Percentiles rank a stretch among this genome's conserved stretches.
Conservation (phyloP, 2,329 filamentous ascomycete genomes). For the Fusarium mundagurra region DNA sequence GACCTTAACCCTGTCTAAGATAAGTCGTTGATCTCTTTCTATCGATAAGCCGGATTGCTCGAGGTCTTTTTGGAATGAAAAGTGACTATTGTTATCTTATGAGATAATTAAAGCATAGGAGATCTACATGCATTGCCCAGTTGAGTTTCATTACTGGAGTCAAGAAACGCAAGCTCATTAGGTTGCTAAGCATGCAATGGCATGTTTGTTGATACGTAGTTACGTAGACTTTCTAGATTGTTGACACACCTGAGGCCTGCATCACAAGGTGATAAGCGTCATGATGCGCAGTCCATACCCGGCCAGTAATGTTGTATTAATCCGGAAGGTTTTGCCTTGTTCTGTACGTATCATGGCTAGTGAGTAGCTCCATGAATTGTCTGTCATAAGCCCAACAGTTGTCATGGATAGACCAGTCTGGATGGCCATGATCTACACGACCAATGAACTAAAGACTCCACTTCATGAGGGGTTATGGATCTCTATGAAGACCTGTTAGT, state of each 20-base stretch:
- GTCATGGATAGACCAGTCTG: not conserved
- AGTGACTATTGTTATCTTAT: not conserved
- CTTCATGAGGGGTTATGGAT: not conserved
- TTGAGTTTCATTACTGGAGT: not conserved
- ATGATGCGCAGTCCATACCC: not conserved
- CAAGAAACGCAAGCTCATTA: not conserved
- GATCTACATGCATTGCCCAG: not conserved
- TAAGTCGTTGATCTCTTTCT: not conserved
- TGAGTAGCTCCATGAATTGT: not conserved
- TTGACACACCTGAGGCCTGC: not conserved
- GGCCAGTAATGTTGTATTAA: not conserved
- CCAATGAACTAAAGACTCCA: not conserved
- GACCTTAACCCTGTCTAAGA: not conserved
- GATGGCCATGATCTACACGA: constrained; percentile 12
- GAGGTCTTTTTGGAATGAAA: not conserved
- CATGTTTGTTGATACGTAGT: not conserved
- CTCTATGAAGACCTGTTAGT: not conserved
- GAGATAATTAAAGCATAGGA: not conserved
- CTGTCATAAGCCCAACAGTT: not conserved
- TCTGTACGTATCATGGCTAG: not conserved
- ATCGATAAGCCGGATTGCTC: not conserved
- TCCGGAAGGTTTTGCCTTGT: not conserved
- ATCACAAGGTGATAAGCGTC: not conserved
- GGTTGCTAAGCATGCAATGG: not conserved
- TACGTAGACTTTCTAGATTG: not conserved